Evolutionary conservation across 768 basidiomycete species (phyloP), one percentile per base, ranked within the genome.

Genomic region (Suillus occidentalis): DNA sequence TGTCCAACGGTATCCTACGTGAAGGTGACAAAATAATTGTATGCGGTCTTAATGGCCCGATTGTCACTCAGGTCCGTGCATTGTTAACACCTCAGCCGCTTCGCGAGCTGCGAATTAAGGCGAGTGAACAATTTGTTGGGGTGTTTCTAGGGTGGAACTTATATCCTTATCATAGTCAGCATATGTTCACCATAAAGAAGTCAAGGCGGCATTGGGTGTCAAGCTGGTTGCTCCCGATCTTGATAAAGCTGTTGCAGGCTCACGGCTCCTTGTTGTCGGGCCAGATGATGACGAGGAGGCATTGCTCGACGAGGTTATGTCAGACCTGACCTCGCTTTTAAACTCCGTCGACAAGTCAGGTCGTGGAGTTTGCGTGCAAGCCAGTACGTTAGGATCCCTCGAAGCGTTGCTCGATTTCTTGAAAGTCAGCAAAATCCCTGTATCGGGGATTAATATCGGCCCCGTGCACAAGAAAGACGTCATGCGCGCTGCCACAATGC

Each of bases 231-330:
- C 94, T 0, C 90, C 97, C 1, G 97, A 97, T 73, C 86, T 99
- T 22, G 97, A 99, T 72, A 98, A 98, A 76, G 96, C 97, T 14
- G 97, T 99, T 66, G 97, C 97, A 65, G 97, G 97, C 71, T 98
- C 97, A 47, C 90, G 94, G 10, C 81, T 99, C 60, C 86, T 99
- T 58, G 93, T 99, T 37, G 86, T 90, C 57, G 93, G 96, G 20
- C 94, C 95, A 61, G 96, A 99, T 70, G 96, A 99, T 69, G 96
- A 99, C 68, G 97, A 98, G 73, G 97, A 97, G 58, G 95, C 95
- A 45, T 79, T 98, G 39, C 89, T 88, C 73, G 95, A 97, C 61
- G 94, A 97, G 77, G 88, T 99, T 71, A 98, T 99, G 97, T 89
- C 93, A 18, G 97, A 99, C 75, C 82, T 99, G 40, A 94, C 94